A percentile compares a stretch with the other conserved stretches of the same genome.
Conservation (phyloP, 2,329 filamentous ascomycete species). For the Ilyonectria robusta region DNA sequence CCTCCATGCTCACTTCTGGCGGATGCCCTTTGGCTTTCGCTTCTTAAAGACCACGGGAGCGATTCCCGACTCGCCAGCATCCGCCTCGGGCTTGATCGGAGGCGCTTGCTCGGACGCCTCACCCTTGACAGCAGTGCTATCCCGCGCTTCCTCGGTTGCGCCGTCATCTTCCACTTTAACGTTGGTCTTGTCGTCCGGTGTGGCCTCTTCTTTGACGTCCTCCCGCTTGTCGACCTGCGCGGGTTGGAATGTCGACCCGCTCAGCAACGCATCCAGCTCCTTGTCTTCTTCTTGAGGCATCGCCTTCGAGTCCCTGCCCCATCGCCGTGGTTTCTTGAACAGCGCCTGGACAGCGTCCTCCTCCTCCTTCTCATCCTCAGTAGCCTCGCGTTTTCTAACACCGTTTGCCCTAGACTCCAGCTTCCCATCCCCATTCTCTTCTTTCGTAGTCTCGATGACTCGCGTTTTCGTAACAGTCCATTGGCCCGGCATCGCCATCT, state of each 20-base stretch:
- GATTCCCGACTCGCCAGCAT: slow-evolving; percentile 40
- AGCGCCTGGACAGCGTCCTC: slow-evolving; percentile 70
- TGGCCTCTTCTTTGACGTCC: slow-evolving; percentile 39
- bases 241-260: slow-evolving; percentile 50
- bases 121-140: slow-evolving; percentile 54
- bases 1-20: slow-evolving; percentile 64
- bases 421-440: slow-evolving; percentile 57
- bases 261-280: slow-evolving; percentile 75
- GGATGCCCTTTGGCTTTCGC: slow-evolving; percentile 77
- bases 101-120: slow-evolving; percentile 52
- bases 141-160: slow-evolving; percentile 20
- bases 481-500: slow-evolving; percentile 90
- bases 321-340: slow-evolving; percentile 71
- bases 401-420: slow-evolving; percentile 67
- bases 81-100: slow-evolving; percentile 50
- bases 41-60: slow-evolving; percentile 82
- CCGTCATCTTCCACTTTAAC: slow-evolving; percentile 51
- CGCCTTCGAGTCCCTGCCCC: slow-evolving; percentile 68
- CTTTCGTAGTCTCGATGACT: slow-evolving; percentile 62
- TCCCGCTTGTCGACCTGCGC: slow-evolving; percentile 45
- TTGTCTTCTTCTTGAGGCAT: slow-evolving; percentile 62
- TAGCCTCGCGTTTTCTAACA: slow-evolving; percentile 73
- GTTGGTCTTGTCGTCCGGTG: slow-evolving; percentile 37
- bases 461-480: slow-evolving; percentile 83
- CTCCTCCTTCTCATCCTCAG: slow-evolving; percentile 73